Percentiles rank a stretch among this genome's conserved stretches.
Conservation (phyloP, 306 rosid genomes). For the Alnus rubra region DNA sequence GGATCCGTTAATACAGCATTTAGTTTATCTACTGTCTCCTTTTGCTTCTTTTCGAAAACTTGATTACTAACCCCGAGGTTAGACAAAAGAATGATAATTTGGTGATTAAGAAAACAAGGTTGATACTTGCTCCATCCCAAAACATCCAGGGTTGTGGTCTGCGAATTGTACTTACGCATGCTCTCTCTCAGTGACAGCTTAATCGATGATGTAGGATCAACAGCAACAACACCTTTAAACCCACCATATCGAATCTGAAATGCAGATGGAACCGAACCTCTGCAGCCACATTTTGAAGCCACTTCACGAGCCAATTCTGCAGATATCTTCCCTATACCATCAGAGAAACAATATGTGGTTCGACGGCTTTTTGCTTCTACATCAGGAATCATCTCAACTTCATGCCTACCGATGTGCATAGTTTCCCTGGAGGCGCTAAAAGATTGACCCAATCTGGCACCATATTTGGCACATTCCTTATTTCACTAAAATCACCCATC, state of each 20-base stretch:
- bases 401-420: slow-evolving; percentile 12
- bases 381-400: slow-evolving; percentile 35
- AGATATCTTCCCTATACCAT: slow-evolving; percentile 54
- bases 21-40: slow-evolving; percentile 23
- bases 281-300: slow-evolving; percentile 37
- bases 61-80: slow-evolving; percentile 31
- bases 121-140: slow-evolving; percentile 44
- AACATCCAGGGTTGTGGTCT: slow-evolving; percentile 32
- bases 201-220: slow-evolving; percentile 35
- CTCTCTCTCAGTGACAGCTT: slow-evolving; percentile 41
- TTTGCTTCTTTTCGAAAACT: slow-evolving; percentile 33
- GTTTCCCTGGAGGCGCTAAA: slow-evolving; percentile 44
- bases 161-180: slow-evolving; percentile 43
- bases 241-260: slow-evolving; percentile 51
- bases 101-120: slow-evolving; percentile 46
- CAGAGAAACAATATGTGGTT: slow-evolving; percentile 36
- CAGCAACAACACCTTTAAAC: slow-evolving; percentile 48
- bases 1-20: slow-evolving; percentile 34
- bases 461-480: slow-evolving; percentile 44
- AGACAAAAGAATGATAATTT: slow-evolving; percentile 42
- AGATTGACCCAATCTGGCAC: slow-evolving; percentile 49
- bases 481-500: slow-evolving; percentile 45
- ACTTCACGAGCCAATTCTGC: slow-evolving; percentile 32
- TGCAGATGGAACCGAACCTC: slow-evolving; percentile 41
- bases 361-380: slow-evolving; percentile 2